Conservation (phyloP, 129 eudicot species). For the Calendula officinalis region DNA sequence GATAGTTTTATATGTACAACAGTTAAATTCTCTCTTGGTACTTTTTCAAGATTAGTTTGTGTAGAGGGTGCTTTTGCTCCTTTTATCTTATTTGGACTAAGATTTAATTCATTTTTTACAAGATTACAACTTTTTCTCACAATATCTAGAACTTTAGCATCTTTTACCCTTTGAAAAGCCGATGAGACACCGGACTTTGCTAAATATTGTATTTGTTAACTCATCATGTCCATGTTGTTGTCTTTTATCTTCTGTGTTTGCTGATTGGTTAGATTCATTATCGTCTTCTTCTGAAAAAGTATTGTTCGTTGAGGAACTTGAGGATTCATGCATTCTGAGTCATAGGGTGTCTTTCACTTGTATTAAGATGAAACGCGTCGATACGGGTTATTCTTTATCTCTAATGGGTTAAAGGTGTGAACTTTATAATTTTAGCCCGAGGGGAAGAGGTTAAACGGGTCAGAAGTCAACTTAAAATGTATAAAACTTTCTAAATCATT, state of each 20-base stretch:
- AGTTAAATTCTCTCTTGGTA: too few species aligned
- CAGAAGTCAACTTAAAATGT: too few species aligned
- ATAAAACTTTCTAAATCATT: background rate
- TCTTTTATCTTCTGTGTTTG: constrained; percentile 48
- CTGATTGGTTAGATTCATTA: constrained; percentile 34
- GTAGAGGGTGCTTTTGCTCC: constrained; percentile 40
- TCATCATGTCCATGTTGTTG: constrained; percentile 52
- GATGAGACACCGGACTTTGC: constrained; percentile 63
- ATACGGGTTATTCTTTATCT: too few species aligned
- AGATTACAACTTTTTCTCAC: background rate
- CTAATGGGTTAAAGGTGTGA: too few species aligned
- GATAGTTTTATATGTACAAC: too few species aligned
- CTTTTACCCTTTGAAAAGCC: constrained; percentile 70
- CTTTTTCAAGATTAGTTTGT: too few species aligned
- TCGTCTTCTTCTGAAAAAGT: constrained; percentile 37
- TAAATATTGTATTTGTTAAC: constrained; percentile 51
- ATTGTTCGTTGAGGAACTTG: constrained; percentile 37
- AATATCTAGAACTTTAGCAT: constrained; percentile 42
- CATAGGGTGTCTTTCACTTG: constrained; percentile 77
- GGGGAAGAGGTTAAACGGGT: too few species aligned
- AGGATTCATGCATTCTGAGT: constrained; percentile 61
- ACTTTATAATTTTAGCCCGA: too few species aligned
- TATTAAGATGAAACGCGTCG: background rate
- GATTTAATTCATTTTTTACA: background rate
- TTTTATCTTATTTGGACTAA: too few species aligned